A percentile compares a stretch with the other conserved stretches of the same genome.
phyloP scores from a whole-genome alignment of 768 basidiomycete species.

The Leccinum boreale region DNA sequence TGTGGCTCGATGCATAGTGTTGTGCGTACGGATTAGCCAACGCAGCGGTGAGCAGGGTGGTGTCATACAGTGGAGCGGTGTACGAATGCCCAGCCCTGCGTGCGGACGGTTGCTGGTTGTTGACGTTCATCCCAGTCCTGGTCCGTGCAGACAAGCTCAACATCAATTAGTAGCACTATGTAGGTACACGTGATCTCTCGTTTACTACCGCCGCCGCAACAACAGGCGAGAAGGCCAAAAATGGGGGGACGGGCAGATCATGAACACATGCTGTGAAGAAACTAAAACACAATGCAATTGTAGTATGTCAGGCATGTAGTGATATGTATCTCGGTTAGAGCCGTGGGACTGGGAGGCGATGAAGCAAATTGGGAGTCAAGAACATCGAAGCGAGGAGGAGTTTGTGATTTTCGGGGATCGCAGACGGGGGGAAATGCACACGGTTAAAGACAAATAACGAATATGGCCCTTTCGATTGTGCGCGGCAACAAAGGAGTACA shows the following conservation, averaged over 20 bases:
- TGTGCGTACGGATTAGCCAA: conserved; percentile 31
- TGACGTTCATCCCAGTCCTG: conserved; percentile 6
- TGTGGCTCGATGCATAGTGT: conserved; percentile 26
- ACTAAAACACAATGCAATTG: conserved; percentile 32
- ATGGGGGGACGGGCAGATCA: conserved; percentile 10
- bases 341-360: conserved; percentile 9
- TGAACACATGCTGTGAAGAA: conserved; percentile 21
- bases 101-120: conserved; percentile 9
- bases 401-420: conserved; percentile 22
- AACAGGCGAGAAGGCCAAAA: neutral
- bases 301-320: conserved; percentile 31
- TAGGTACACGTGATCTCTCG: conserved; percentile 20
- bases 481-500: conserved; percentile 11
- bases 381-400: conserved; percentile 21
- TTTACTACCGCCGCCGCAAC: neutral
- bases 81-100: conserved; percentile 5
- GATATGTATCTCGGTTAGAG: conserved; percentile 25
- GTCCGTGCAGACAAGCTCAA: neutral
- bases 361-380: conserved; percentile 27
- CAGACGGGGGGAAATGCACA: conserved; percentile 20
- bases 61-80: conserved; percentile 19
- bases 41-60: conserved; percentile 22
- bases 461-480: conserved; percentile 17
- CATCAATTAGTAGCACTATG: neutral
- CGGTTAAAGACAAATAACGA: conserved; percentile 22